A percentile compares a stretch with the other conserved stretches of the same genome.
Conservation (phyloP, 2,329 filamentous ascomycete genomes). For the Sordariomycetes sp. region DNA sequence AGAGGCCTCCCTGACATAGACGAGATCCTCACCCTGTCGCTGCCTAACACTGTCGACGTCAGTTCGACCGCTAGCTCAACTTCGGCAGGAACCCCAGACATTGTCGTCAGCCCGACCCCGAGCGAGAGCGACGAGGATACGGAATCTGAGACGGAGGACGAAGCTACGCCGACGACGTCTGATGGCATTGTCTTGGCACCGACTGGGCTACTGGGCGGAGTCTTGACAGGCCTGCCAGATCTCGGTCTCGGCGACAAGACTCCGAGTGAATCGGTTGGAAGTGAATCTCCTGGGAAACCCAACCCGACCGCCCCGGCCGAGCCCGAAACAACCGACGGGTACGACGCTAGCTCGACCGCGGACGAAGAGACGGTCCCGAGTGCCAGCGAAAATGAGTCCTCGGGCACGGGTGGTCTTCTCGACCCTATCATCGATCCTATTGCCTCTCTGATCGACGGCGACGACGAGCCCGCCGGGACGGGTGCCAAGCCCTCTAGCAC, state of each 20-base stretch:
- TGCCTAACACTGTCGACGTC: conserved; percentile 1
- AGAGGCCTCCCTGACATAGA: conserved; percentile 5
- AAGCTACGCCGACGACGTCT: neutral
- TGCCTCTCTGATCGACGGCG: conserved; percentile 4
- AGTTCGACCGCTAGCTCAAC: conserved; percentile 6
- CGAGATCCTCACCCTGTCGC: conserved; percentile 9
- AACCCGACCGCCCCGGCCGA: neutral
- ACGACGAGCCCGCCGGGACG: too few relatives aligned
- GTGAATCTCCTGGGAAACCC: neutral
- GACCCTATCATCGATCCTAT: conserved; percentile 7
- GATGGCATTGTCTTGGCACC: neutral
- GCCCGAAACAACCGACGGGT: neutral
- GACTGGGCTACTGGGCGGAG: neutral
- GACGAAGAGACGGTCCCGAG: too few relatives aligned
- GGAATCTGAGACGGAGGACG: neutral
- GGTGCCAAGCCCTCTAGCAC: neutral
- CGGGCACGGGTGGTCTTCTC: conserved; percentile 6
- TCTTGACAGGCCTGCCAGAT: neutral
- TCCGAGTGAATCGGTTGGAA: neutral
- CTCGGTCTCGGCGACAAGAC: neutral
- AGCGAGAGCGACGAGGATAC: neutral
- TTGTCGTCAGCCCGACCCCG: neutral
- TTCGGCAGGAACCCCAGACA: neutral
- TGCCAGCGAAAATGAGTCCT: too few relatives aligned
- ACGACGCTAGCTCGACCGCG: too few relatives aligned